These are phyloP conservation scores for Suhomyces guaymorum DNA, from an alignment of 1,139 yeast genomes.

Conservation along the genomic window DNA sequence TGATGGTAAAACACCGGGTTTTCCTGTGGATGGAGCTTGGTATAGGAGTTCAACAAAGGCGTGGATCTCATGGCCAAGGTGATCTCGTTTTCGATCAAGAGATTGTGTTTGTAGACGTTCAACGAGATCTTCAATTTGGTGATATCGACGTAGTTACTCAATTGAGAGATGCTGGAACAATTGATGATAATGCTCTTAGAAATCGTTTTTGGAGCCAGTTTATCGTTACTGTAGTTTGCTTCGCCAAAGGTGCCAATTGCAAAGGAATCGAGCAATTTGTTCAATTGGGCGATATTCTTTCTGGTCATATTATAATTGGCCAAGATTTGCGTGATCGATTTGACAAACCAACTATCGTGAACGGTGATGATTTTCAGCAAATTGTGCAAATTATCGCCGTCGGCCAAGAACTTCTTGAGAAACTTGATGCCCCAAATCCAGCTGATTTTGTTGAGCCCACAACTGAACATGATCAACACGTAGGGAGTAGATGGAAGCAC, in stretches of 20 bases:
- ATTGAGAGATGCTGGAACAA: constrained; percentile 58
- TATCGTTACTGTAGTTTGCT: too few species aligned
- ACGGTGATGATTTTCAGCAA: constrained; percentile 72
- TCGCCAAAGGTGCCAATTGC: constrained; percentile 16
- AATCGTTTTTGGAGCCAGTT: background rate
- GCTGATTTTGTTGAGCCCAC: constrained; percentile 67
- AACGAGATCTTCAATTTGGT: constrained; percentile 76
- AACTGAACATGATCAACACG: constrained; percentile 70
- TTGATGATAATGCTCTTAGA: constrained; percentile 39
- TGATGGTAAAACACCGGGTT: constrained; percentile 43
- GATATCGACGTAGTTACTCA: constrained; percentile 69
- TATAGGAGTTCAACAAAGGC: constrained; percentile 27
- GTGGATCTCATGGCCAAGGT: constrained; percentile 21
- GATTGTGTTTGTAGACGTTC: constrained; percentile 58
- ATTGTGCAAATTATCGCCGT: constrained; percentile 41
- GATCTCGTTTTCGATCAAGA: constrained; percentile 27
- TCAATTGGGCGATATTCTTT: constrained; percentile 32
- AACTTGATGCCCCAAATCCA: constrained; percentile 84
- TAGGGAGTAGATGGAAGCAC: constrained; percentile 58
- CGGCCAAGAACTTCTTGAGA: constrained; percentile 65
- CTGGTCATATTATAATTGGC: constrained; percentile 49
- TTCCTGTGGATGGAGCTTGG: constrained; percentile 21
- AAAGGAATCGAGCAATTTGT: constrained; percentile 33
- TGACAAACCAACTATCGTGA: constrained; percentile 89
- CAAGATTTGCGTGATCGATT: constrained; percentile 74